Base-by-base conservation (phyloP, 2,329 filamentous ascomycete genomes). In the Dothideomycetes sp. region DNA sequence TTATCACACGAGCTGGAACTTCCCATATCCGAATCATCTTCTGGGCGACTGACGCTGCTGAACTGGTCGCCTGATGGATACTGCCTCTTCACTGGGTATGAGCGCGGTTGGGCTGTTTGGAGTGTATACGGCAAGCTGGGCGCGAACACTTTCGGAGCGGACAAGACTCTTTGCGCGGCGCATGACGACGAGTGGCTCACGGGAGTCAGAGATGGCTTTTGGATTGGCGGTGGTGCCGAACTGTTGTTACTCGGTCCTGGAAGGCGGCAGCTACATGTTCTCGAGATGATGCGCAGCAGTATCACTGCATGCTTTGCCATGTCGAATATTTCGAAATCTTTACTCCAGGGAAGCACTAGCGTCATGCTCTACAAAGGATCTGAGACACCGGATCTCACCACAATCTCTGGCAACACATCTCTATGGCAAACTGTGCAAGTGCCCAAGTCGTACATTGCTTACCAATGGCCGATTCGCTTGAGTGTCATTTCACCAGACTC, bases 201-300 rank as follows among this genome's bases (percentile, higher is more conserved):
- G 5, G 85, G 88, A 3, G 71, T 94, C 17, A 72, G 69, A 15
- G 78, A 83, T 51, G 87, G 82, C 3, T 80, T 79, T 31, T 98
- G 91, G 91, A 73, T 94, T 24, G 85, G 85, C 18, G 83, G 84
- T 13, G 88, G 88, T 3, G 87, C 84, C 17, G 87, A 95, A 55
- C 74, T 98, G 4, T 70, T 95, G 13, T 68, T 98, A 13, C 70
- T 83, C 22, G 73, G 78, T 24, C 30, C 35, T 6, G 16, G 7
- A n/a, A 19, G 29, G 10, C 22, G 28, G 22, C 40, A 45, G 23
- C 16, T 48, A 3, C 38, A 37, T 36, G 29, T 45, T 10, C 63
- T 98, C 6, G 89, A 98, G 58, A 91, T 94, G 72, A 89, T 88
- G 25, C 82, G 88, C 49, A 96, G 86, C 61, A 86, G 89, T n/a